Percentiles rank a stretch among this genome's conserved stretches.
phyloP scores from a whole-genome alignment of 768 basidiomycete species.

The Pleurotus citrinopileatus region DNA sequence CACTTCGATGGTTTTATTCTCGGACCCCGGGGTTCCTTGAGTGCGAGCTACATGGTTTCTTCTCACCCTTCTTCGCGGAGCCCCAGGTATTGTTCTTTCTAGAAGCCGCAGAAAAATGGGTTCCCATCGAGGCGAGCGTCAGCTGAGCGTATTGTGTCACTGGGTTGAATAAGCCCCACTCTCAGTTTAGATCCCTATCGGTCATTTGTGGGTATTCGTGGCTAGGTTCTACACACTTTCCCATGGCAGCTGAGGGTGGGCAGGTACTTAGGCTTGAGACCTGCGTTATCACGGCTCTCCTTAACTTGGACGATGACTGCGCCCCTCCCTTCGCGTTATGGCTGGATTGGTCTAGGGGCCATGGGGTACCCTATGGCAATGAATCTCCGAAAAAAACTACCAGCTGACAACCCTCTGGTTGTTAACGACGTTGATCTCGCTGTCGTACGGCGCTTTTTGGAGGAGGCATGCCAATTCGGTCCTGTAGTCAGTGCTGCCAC shows the following conservation, averaged over 20 bases:
- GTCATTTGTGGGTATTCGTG: not conserved
- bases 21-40: constrained; percentile 1
- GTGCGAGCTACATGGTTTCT: not conserved
- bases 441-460: constrained; percentile 24
- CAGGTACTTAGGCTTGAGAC: not conserved
- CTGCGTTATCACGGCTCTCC: not conserved
- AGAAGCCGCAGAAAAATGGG: not conserved
- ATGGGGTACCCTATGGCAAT: constrained; percentile 45
- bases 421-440: constrained; percentile 33
- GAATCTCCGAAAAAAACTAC: constrained; percentile 29
- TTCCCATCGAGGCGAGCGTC: not conserved
- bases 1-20: not conserved
- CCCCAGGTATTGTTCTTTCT: not conserved
- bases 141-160: not conserved
- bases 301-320: constrained; percentile 15
- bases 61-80: not conserved
- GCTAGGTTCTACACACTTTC: not conserved
- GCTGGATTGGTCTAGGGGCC: constrained; percentile 41
- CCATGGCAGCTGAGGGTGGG: not conserved
- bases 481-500: constrained; percentile 19
- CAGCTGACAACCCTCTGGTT: constrained; percentile 20
- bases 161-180: not conserved
- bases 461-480: constrained; percentile 16
- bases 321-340: constrained; percentile 22
- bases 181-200: not conserved